These are phyloP conservation scores for Sclerotinia minor DNA, from an alignment of 2,329 filamentous ascomycete genomes.

Conservation along the genomic window DNA sequence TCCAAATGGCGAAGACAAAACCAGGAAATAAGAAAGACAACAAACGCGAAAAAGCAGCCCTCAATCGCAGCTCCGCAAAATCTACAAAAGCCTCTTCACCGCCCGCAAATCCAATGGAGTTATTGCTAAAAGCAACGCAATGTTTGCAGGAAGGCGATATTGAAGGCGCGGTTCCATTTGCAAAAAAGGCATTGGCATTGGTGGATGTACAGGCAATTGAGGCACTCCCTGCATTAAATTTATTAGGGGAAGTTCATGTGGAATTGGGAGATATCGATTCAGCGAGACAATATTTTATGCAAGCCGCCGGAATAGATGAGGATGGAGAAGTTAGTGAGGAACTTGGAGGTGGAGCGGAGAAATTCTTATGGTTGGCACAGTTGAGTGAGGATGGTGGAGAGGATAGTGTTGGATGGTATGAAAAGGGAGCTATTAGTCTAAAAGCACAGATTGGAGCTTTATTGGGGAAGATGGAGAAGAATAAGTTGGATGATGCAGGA, in stretches of 20 bases:
- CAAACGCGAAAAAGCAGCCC: slow-evolving; percentile 36
- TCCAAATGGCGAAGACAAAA: slow-evolving; percentile 42
- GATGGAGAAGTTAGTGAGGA: slow-evolving; percentile 70
- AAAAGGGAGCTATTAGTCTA: slow-evolving; percentile 70
- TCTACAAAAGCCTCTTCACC: slow-evolving; percentile 35
- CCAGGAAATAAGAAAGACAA: slow-evolving; percentile 39
- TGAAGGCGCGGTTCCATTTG: slow-evolving; percentile 36
- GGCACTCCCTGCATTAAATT: slow-evolving; percentile 40
- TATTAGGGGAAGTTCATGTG: slow-evolving; percentile 44
- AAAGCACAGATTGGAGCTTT: slow-evolving; percentile 68
- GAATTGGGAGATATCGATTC: slow-evolving; percentile 66
- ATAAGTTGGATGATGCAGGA: slow-evolving; percentile 47
- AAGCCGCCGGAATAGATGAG: slow-evolving; percentile 73
- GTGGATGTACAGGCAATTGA: slow-evolving; percentile 35
- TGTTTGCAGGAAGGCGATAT: slow-evolving; percentile 41
- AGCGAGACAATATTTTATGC: slow-evolving; percentile 70
- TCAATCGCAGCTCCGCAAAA: slow-evolving; percentile 36
- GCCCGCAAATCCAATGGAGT: slow-evolving; percentile 31
- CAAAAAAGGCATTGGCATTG: slow-evolving; percentile 37
- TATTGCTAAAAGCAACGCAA: slow-evolving; percentile 38
- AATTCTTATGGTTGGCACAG: slow-evolving; percentile 93
- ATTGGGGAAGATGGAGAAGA: slow-evolving; percentile 53
- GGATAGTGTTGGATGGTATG: slow-evolving; percentile 67
- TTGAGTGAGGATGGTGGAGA: slow-evolving; percentile 70
- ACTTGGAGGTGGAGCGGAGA: slow-evolving; percentile 81